Percentiles rank a stretch among this genome's conserved stretches.
These are phyloP conservation scores for Yarrowia galli DNA, from an alignment of 1,139 yeast species.

Conservation along the genomic window DNA sequence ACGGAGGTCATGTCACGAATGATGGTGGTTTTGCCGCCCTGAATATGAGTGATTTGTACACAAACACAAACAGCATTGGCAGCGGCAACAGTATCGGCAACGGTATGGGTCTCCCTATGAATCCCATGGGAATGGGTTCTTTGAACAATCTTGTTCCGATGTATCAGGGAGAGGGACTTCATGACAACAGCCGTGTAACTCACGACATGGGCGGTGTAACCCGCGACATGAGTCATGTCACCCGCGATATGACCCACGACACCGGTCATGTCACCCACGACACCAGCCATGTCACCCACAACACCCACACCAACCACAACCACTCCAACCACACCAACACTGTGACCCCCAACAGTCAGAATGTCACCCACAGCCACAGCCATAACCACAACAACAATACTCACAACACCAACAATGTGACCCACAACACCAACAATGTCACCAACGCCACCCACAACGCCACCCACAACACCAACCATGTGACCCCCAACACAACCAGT, in stretches of 20 bases:
- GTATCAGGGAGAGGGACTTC: too few relatives aligned
- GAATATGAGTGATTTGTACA: conserved; percentile 16
- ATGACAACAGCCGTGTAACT: too few relatives aligned
- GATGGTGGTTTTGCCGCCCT: background rate
- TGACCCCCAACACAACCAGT: background rate
- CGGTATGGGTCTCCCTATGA: background rate
- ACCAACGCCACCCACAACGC: background rate
- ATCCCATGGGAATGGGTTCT: background rate
- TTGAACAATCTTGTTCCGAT: background rate
- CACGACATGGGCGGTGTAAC: too few relatives aligned
- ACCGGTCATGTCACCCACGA: too few relatives aligned
- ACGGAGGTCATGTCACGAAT: background rate
- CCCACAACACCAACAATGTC: background rate
- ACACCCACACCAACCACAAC: background rate
- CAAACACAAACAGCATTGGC: too few relatives aligned
- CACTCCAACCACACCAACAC: background rate
- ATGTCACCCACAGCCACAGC: background rate
- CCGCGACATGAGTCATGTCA: too few relatives aligned
- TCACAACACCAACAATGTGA: background rate
- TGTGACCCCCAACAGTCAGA: too few relatives aligned
- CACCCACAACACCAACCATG: background rate
- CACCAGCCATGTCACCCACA: background rate
- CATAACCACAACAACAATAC: background rate
- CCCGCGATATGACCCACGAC: too few relatives aligned
- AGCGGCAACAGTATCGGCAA: too few relatives aligned